Evolutionary conservation across 768 basidiomycete species (phyloP).

Genomic region (Hemileccinum rubropunctum): DNA sequence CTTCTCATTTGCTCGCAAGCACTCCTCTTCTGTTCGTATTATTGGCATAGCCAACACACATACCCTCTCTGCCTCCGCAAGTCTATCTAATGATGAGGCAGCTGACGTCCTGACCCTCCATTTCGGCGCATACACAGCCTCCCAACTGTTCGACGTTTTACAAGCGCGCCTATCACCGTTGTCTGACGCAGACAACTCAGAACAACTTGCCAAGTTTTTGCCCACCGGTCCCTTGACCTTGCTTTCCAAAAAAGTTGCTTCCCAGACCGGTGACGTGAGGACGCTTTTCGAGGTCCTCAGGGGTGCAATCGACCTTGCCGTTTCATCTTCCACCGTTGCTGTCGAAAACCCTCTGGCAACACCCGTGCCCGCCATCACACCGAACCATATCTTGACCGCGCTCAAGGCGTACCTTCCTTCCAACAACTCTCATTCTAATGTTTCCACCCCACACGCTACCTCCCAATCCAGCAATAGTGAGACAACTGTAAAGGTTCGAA

Average conservation of each 20-base stretch:
- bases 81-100: constrained; percentile 35
- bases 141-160: constrained; percentile 69
- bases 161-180: constrained; percentile 59
- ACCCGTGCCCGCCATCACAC: constrained; percentile 49
- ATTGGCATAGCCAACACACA: constrained; percentile 91
- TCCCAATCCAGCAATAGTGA: constrained; percentile 48
- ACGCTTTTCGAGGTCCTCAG: constrained; percentile 78
- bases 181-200: constrained; percentile 31
- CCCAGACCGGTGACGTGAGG: constrained; percentile 80
- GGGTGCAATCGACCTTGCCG: constrained; percentile 71
- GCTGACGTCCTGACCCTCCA: constrained; percentile 62
- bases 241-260: constrained; percentile 77
- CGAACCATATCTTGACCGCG: constrained; percentile 68
- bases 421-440: constrained; percentile 14
- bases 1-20: constrained; percentile 62
- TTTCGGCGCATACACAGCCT: constrained; percentile 75
- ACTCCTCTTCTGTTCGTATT: constrained; percentile 55
- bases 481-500: constrained; percentile 60
- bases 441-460: constrained; percentile 18
- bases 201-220: constrained; percentile 51
- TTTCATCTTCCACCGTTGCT: constrained; percentile 26
- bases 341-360: constrained; percentile 29
- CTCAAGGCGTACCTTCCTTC: constrained; percentile 68
- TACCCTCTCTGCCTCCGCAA: constrained; percentile 63
- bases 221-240: constrained; percentile 63